Percentiles rank a stretch among this genome's conserved stretches.
These are phyloP conservation scores for Pseudogymnoascus sp. DNA, from an alignment of 2,329 filamentous ascomycete species.

Conservation along the genomic window DNA sequence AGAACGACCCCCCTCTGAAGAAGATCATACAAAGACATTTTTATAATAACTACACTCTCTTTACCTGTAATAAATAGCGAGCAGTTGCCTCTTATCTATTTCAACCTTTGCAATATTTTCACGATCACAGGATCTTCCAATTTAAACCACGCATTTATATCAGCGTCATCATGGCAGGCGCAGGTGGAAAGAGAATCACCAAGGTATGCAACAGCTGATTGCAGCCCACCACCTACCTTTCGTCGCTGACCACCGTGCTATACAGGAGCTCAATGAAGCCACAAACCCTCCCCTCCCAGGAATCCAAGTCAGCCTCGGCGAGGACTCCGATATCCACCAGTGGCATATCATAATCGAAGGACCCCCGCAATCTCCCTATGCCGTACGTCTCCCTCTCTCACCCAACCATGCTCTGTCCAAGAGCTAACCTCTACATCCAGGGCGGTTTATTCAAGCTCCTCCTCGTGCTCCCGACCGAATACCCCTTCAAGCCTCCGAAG, in stretches of 20 bases:
- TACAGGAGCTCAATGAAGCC: slow-evolving; percentile 53
- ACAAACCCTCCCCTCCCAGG: slow-evolving; percentile 45
- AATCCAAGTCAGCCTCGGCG: slow-evolving; percentile 45
- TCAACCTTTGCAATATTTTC: neutral
- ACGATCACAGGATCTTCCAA: slow-evolving; percentile 8
- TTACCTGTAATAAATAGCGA: slow-evolving; percentile 5
- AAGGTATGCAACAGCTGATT: slow-evolving; percentile 15
- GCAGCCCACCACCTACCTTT: neutral
- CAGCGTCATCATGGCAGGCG: slow-evolving; percentile 20
- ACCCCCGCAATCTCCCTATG: slow-evolving; percentile 54
- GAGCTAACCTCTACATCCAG: slow-evolving; percentile 24
- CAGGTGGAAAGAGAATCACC: slow-evolving; percentile 22
- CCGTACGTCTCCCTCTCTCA: slow-evolving; percentile 38
- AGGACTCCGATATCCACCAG: slow-evolving; percentile 56
- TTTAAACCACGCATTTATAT: slow-evolving; percentile 4
- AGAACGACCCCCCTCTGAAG: neutral
- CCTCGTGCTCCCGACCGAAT: slow-evolving; percentile 58
- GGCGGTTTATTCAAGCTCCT: slow-evolving; percentile 58
- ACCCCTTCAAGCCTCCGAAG: slow-evolving; percentile 65
- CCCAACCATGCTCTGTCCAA: neutral
- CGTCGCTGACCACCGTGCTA: slow-evolving; percentile 6
- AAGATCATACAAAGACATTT: neutral
- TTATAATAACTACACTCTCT: neutral
- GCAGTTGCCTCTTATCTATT: neutral
- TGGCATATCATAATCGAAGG: slow-evolving; percentile 62